Evolutionary conservation across 1,139 yeast genomes (phyloP).

Genomic region (Scheffersomyces lignicola): DNA sequence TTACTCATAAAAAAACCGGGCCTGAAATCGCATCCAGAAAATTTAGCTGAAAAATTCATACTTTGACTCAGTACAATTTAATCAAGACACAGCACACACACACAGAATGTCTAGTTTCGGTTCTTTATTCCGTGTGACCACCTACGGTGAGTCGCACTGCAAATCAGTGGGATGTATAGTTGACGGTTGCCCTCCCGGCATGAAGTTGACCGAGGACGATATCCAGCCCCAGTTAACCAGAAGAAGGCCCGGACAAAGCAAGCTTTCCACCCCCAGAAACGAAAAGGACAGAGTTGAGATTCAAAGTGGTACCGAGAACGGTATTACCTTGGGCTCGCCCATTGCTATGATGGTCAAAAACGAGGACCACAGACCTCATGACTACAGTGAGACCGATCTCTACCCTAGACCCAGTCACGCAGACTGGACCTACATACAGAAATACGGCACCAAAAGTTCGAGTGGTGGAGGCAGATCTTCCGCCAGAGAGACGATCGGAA

Average conservation of each 20-base stretch:
- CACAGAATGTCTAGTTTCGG: constrained; percentile 46
- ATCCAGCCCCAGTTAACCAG: constrained; percentile 94
- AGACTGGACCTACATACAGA: constrained; percentile 86
- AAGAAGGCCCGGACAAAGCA: constrained; percentile 97
- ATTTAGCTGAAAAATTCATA: too few species aligned
- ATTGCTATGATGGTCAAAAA: constrained; percentile 90
- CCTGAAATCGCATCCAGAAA: too few species aligned
- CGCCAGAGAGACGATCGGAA: constrained; percentile 96
- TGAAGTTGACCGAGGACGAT: constrained; percentile 79
- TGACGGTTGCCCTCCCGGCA: constrained; percentile 97
- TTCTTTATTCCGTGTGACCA: constrained; percentile 65
- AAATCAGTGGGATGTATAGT: constrained; percentile 98
- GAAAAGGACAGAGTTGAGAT: constrained; percentile 91
- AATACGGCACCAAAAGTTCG: constrained; percentile 89
- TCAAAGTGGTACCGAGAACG: constrained; percentile 93
- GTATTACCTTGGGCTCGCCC: constrained; percentile 91
- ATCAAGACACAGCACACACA: too few species aligned
- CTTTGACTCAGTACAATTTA: too few species aligned
- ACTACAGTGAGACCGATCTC: constrained; percentile 89
- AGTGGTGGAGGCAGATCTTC: constrained; percentile 98
- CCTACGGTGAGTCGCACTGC: constrained; percentile 98
- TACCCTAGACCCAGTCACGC: constrained; percentile 99
- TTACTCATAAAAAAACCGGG: too few species aligned
- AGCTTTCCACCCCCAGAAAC: constrained; percentile 89
- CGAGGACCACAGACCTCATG: constrained; percentile 96